Evolutionary conservation across 192 early-diverging fungal species (phyloP).

Genomic region (Umbelopsis vinacea): DNA sequence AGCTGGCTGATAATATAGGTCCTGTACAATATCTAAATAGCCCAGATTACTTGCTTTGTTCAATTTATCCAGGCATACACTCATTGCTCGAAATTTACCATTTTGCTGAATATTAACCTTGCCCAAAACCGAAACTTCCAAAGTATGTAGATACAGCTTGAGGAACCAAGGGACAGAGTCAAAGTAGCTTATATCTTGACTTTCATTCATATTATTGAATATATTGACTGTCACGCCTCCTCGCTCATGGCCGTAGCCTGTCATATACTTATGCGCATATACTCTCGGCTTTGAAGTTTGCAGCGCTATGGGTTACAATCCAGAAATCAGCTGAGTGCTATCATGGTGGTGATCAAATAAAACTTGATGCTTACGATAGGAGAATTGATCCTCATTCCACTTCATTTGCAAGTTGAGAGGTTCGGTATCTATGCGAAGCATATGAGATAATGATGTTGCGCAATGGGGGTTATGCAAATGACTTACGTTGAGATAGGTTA

Average conservation of each 20-base stretch:
- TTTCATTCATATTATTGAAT: constrained; percentile 59
- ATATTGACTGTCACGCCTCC: constrained; percentile 81
- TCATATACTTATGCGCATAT: constrained; percentile 66
- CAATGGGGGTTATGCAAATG: not conserved
- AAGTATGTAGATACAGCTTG: constrained; percentile 88
- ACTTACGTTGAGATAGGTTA: constrained; percentile 44
- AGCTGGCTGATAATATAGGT: constrained; percentile 73
- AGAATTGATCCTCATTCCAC: constrained; percentile 52
- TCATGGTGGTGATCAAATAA: no score
- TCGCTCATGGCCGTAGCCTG: constrained; percentile 82
- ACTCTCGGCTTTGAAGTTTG: constrained; percentile 47
- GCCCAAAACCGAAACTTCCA: constrained; percentile 56
- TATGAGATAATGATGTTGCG: not conserved
- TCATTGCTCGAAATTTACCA: constrained; percentile 14
- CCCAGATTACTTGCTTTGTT: not conserved
- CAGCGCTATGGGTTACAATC: constrained; percentile 29
- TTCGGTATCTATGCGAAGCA: constrained; percentile 2
- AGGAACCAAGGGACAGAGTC: constrained; percentile 93
- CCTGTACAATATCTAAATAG: constrained; percentile 50
- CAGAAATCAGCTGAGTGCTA: not conserved
- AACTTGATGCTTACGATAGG: constrained; percentile 46
- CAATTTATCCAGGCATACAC: not conserved
- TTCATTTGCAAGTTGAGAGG: constrained; percentile 50
- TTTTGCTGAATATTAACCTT: constrained; percentile 7
- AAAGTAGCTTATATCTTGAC: constrained; percentile 61